Evolutionary conservation across 805 yeast species (phyloP).

Genomic region (Kurtzmaniella fragi): DNA sequence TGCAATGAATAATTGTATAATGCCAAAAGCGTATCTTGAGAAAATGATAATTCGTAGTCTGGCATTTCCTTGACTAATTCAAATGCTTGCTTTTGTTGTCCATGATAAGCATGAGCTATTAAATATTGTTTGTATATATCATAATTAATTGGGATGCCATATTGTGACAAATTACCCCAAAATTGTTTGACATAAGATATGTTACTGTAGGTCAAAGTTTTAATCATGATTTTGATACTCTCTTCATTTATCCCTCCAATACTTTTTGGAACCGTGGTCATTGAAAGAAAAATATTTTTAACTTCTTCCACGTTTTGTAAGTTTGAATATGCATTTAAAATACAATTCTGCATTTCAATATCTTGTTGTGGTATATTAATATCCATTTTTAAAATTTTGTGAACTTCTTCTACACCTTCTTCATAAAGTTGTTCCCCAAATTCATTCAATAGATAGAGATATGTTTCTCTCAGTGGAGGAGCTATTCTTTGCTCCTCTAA

Average conservation of each 20-base stretch:
- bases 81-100: slow-evolving; percentile 52
- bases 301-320: slow-evolving; percentile 53
- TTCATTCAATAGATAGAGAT: slow-evolving; percentile 51
- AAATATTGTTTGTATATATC: slow-evolving; percentile 55
- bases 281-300: slow-evolving; percentile 55
- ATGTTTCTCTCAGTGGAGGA: slow-evolving; percentile 46
- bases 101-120: slow-evolving; percentile 68
- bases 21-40: slow-evolving; percentile 40
- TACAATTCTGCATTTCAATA: slow-evolving; percentile 52
- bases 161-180: slow-evolving; percentile 56
- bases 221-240: slow-evolving; percentile 62
- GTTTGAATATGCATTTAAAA: slow-evolving; percentile 60
- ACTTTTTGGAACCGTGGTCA: slow-evolving; percentile 46
- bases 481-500: not conserved
- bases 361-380: slow-evolving; percentile 45
- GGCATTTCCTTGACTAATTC: slow-evolving; percentile 43
- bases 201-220: slow-evolving; percentile 51
- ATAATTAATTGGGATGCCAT: slow-evolving; percentile 47
- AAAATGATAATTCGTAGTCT: slow-evolving; percentile 42
- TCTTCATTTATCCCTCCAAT: slow-evolving; percentile 53
- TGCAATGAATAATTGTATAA: slow-evolving; percentile 42
- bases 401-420: slow-evolving; percentile 63
- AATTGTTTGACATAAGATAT: slow-evolving; percentile 53
- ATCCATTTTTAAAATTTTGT: slow-evolving; percentile 62
- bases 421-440: slow-evolving; percentile 57